These are phyloP conservation scores for Cryptococcus floricola DNA, from an alignment of 1,284 basidiomycete species.

Conservation along the genomic window DNA sequence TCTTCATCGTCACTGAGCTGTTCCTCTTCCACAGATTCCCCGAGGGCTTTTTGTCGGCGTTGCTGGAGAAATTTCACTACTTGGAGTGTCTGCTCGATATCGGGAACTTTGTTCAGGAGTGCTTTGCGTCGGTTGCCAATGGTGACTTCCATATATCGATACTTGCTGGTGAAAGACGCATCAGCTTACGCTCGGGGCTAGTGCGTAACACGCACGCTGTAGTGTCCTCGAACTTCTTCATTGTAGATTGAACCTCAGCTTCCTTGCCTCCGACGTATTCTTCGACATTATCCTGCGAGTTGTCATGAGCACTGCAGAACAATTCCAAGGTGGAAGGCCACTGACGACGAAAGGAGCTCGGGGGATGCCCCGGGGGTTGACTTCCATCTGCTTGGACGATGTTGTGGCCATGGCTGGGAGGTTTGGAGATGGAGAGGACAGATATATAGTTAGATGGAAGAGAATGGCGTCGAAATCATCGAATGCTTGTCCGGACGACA, in stretches of 20 bases:
- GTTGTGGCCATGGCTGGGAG: conserved; percentile 15
- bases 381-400: conserved; percentile 51
- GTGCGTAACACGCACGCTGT: conserved; percentile 61
- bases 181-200: neutral
- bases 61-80: conserved; percentile 84
- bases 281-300: conserved; percentile 69
- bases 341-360: conserved; percentile 90
- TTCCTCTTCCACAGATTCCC: conserved; percentile 41
- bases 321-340: conserved; percentile 17
- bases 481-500: no score
- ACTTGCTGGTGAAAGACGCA: conserved; percentile 64
- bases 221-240: conserved; percentile 86
- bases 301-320: neutral
- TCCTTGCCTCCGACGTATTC: conserved; percentile 78
- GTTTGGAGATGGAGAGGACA: no score
- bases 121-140: conserved; percentile 72
- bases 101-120: conserved; percentile 91
- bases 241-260: conserved; percentile 69
- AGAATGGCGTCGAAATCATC: no score
- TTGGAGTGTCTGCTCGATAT: conserved; percentile 85
- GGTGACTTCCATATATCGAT: conserved; percentile 94
- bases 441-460: no score
- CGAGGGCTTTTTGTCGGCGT: conserved; percentile 55
- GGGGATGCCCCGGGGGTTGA: conserved; percentile 88
- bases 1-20: conserved; percentile 44